Base-by-base conservation (phyloP, 306 rosid genomes). In the Cucurbita maxima region DNA sequence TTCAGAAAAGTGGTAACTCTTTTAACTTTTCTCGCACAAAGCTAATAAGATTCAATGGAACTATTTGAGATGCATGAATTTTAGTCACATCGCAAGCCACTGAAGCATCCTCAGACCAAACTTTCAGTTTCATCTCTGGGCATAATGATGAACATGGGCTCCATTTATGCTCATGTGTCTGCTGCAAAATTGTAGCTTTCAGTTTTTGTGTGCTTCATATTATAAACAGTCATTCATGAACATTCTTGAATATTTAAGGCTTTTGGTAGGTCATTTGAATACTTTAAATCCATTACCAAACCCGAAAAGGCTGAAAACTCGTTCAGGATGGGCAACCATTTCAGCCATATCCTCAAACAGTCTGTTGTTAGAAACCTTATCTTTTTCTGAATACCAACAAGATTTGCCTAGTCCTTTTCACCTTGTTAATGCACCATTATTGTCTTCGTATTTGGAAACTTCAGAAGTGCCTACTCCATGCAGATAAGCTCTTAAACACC, bases 141-240 rank as follows among this genome's bases (percentile, higher is more conserved):
- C 74, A 70, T 51, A 70, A 70, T 70, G 74, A 70, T 70, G 45
- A 47, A 14, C 58, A 70, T 70, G 74, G 74, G 74, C 74, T 70
- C 74, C 74, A 48, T 70, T 48, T 51, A 13, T 50, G 58, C 59
- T 70, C 47, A 51, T 48, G 20, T 70, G 74, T 70, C 58, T 70
- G 47, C 59, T 50, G 3, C 30, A 70, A 70, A 70, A 70, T 70
- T 70, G 25, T 50, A 48, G 74, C 59, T 50, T 70, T 70, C 30
- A 48, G 34, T 50, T 41, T 30, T 70, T 44, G 74, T 70, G 30
- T 50, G 44, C 74, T 70, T 70, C 16, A 70, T 50, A 70, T 34
- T 30, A 34, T 70, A 70, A 47, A 70, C 58, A 15, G 59, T 70
- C 45, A 6, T 12, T 70, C 56, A 51, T 50, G 30, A 51, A 15